phyloP scores from a whole-genome alignment of 805 yeast genomes.

The Teunomyces lycoperdinae region DNA sequence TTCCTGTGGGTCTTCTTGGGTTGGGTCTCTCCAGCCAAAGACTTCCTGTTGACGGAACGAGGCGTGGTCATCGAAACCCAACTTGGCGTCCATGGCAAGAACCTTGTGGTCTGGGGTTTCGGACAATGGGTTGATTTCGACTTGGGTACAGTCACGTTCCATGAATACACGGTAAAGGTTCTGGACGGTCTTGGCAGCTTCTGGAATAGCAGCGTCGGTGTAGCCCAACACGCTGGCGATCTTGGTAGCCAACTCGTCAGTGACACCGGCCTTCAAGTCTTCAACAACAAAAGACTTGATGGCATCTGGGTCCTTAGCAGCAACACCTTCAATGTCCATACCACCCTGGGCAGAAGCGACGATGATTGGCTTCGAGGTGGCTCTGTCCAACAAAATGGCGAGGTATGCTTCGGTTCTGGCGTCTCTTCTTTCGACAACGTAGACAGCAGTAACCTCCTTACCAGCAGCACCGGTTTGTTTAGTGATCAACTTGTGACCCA shows the following conservation, averaged over 20 bases:
- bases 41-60: conserved; percentile 92
- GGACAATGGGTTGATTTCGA: conserved; percentile 96
- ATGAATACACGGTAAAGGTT: conserved; percentile 84
- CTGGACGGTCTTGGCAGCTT: conserved; percentile 84
- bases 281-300: conserved; percentile 85
- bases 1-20: conserved; percentile 98
- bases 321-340: conserved; percentile 99
- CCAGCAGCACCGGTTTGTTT: conserved; percentile 98
- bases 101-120: conserved; percentile 90
- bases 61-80: conserved; percentile 97
- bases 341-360: conserved; percentile 99
- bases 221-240: conserved; percentile 83
- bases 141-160: conserved; percentile 95
- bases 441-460: conserved; percentile 94
- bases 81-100: conserved; percentile 98
- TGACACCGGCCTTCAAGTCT: conserved; percentile 67
- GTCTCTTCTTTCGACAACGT: conserved; percentile 90
- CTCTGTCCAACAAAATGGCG: conserved; percentile 93
- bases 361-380: conserved; percentile 83
- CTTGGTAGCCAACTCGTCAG: conserved; percentile 68
- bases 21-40: conserved; percentile 92
- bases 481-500: conserved; percentile 89
- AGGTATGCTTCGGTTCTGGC: conserved; percentile 94
- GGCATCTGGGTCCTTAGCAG: conserved; percentile 84
- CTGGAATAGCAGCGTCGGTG: conserved; percentile 69